Evolutionary conservation across 2,329 filamentous ascomycete genomes (phyloP), one percentile per base, ranked within the genome.

Genomic region (Fonsecaea pedrosoi): DNA sequence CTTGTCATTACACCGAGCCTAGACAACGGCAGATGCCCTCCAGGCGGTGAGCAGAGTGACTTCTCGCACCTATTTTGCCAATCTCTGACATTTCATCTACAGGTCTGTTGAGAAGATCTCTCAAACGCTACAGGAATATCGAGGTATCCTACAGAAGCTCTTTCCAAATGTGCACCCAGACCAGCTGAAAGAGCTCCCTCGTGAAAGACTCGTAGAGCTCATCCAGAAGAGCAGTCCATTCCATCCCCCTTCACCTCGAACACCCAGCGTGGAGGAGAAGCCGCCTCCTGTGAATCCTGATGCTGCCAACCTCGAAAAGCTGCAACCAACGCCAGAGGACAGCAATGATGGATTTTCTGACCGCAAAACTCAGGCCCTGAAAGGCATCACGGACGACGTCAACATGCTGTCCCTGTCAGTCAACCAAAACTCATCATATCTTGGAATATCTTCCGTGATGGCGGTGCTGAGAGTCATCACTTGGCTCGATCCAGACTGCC

Each of bases 1-100:
- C 87, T 62, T 94, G 92, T 76, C 89, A 89, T 73, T 94, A 94
- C 77, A 90, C 92, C 71, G 92, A 94, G 79, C 91, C 92, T 70
- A 85, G 90, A 15, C 90, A 92, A 77, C 83, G 90, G 68, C 87
- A 92, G 9, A 89, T 92, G 65, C 91, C 91, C 0, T 94, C 91
- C 8, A 86, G 90, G 78, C 93, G 92, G 90, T 90, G 81, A 78
- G 87, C 78, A 48, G 38, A 45, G n/a, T 15, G 9, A 7, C 61
- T 42, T 37, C 64, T 60, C 59, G 54, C 25, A 10, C 60, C 25
- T n/a, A 15, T 32, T 57, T 13, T 53, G 40, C 37, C 35, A 54
- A 65, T 62, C 56, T 13, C 74, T 75, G 63, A 76, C 68, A 53
- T 56, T 65, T 61, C 30, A 54, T 42, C 9, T 30, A 53, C 59